Conservation (phyloP, 106 monocot species). For the Platanthera guangdongensis region DNA sequence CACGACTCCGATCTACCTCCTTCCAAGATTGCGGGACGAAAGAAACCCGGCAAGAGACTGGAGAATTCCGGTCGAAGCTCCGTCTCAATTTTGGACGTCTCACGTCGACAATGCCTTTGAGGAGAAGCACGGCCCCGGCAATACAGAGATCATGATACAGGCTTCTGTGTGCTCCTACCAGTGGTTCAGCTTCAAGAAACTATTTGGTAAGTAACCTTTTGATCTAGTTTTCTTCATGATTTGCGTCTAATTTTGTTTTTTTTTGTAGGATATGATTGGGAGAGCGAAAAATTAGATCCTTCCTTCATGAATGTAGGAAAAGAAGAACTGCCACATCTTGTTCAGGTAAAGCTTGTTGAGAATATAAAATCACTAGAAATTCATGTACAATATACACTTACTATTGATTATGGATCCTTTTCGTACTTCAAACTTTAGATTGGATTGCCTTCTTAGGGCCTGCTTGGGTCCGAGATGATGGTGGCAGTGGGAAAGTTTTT, state of each 20-base stretch:
- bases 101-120: slow-evolving; percentile 3
- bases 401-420: no score
- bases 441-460: no score
- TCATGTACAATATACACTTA: no score
- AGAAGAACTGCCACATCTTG: neutral
- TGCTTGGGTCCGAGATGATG: no score
- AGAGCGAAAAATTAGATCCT: neutral
- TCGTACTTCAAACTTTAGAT: no score
- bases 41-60: neutral
- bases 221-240: neutral
- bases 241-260: neutral
- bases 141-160: neutral
- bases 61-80: slow-evolving; percentile 3
- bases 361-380: no score
- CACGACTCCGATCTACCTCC: slow-evolving; percentile 4
- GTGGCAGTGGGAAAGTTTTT: no score
- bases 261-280: neutral
- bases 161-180: slow-evolving; percentile 5
- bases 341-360: neutral
- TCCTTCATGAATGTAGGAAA: neutral
- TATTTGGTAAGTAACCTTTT: neutral
- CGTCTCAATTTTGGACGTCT: neutral
- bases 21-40: neutral
- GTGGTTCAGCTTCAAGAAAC: neutral
- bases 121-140: neutral